Base-by-base conservation (phyloP, 768 basidiomycete genomes). In the Trametes meyenii region DNA sequence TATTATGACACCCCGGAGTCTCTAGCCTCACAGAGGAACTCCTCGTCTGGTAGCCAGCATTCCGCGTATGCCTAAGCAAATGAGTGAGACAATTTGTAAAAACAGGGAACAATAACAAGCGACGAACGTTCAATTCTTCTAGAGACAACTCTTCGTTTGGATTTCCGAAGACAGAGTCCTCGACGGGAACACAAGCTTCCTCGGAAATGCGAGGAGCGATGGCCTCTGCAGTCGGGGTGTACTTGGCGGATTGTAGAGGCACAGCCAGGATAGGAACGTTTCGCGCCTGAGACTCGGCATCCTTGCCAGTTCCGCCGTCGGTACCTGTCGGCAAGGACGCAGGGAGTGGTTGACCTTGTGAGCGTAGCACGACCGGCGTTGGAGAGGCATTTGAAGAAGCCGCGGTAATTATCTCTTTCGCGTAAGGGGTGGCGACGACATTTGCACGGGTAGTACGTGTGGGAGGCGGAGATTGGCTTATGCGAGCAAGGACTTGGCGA, bases 11-110 rank as follows among this genome's bases (percentile, higher is more conserved):
- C 44, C 5, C 44, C 44, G 10, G 19, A 45, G 5, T 19, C n/a
- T 19, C 21, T 23, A 45, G 51, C 51, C n/a, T 62, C 61, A 13
- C 23, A 33, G 2, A 62, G 21, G 42, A 62, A 46, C 24, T 56
- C 55, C 19, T 62, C 61, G 23, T 62, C 61, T 2, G 42, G 24
- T 3, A 62, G n/a, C 2, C 36, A 11, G 46, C 61, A 62, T 0
- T 36, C 48, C 4, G 61, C 61, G 19, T 62, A 62, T 7, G 51
- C 5, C 61, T 62, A 10, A 7, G 2, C 6, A 6, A n/a, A 14
- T 16, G 13, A 19, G 17, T 12, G 10, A 14, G 29, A 17, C 16
- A n/a, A 38, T 38, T 10, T 16, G 21, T 13, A n/a, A 14, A 33
- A 33, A 33, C 8, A 3, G 29, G 29, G 29, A 33, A 8, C 3